A percentile compares a stretch with the other conserved stretches of the same genome.
Conservation (phyloP, 75 land plant genomes). For the Cunninghamia lanceolata region DNA sequence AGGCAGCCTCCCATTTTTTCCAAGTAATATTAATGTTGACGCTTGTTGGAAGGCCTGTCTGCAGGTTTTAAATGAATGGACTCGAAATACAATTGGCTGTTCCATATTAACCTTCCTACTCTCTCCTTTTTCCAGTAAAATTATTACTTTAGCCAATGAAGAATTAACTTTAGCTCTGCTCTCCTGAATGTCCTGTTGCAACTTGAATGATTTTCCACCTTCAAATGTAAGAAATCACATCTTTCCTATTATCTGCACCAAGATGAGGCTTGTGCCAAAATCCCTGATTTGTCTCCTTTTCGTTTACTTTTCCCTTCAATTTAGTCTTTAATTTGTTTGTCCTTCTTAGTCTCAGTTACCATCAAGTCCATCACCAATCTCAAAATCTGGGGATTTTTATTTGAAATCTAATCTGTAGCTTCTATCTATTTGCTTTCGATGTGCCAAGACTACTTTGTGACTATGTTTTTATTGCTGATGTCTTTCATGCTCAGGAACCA, state of each 20-base stretch:
- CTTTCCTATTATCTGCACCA: background rate
- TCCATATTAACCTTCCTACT: background rate
- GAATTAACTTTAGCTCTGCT: background rate
- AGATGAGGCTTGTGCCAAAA: background rate
- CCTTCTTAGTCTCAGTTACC: background rate
- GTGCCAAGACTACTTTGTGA: background rate
- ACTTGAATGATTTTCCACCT: background rate
- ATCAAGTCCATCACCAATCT: background rate
- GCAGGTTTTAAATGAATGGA: background rate
- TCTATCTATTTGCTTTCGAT: background rate
- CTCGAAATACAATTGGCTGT: background rate
- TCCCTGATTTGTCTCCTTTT: background rate
- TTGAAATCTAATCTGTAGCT: background rate
- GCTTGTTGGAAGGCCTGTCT: background rate
- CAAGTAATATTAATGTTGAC: background rate
- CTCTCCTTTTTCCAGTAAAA: background rate
- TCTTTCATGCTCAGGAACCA: no score
- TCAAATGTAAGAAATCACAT: background rate
- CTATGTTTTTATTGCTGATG: no score
- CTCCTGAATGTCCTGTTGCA: background rate
- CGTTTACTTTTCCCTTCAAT: background rate
- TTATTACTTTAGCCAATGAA: background rate
- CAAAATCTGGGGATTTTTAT: background rate
- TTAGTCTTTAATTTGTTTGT: no score
- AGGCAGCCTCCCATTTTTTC: background rate